phyloP scores from a whole-genome alignment of 2,329 filamentous ascomycete species.

The Aureobasidium sp. region DNA sequence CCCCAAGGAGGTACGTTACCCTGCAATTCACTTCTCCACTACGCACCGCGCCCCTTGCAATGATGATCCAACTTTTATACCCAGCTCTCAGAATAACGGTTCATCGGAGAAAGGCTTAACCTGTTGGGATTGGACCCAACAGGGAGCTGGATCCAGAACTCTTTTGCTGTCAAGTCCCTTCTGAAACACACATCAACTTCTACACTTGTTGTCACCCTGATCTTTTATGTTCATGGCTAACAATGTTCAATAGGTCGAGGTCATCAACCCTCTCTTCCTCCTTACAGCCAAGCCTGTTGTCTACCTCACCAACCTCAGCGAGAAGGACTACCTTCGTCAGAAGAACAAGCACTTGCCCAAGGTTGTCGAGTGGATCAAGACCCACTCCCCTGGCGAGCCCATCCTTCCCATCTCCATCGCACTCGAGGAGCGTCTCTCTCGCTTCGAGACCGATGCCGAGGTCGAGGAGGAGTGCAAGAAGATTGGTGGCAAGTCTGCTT shows the following conservation, averaged over 20 bases:
- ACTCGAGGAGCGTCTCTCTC: slow-evolving; percentile 85
- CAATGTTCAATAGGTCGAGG: slow-evolving; percentile 64
- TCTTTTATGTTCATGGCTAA: neutral
- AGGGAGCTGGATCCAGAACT: slow-evolving; percentile 10
- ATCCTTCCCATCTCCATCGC: slow-evolving; percentile 88
- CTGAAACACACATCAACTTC: slow-evolving; percentile 22
- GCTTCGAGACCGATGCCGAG: slow-evolving; percentile 68
- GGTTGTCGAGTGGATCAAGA: slow-evolving; percentile 92
- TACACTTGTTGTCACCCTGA: neutral
- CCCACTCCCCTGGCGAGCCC: slow-evolving; percentile 76
- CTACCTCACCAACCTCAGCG: slow-evolving; percentile 92
- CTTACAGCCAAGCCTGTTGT: slow-evolving; percentile 95
- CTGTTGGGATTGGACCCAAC: slow-evolving; percentile 52
- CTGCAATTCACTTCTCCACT: slow-evolving; percentile 20
- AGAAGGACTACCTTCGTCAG: slow-evolving; percentile 94
- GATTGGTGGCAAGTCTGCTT: slow-evolving; percentile 73
- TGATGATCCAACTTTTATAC: slow-evolving; percentile 99
- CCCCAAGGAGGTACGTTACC: slow-evolving; percentile 80
- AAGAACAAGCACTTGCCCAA: slow-evolving; percentile 99
- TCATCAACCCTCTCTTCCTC: slow-evolving; percentile 93
- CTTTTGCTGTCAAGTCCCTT: slow-evolving; percentile 34
- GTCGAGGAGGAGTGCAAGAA: slow-evolving; percentile 81
- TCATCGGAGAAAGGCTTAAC: slow-evolving; percentile 9
- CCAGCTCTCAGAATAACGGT: slow-evolving; percentile 70
- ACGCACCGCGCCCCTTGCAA: slow-evolving; percentile 35